phyloP scores from a whole-genome alignment of 305 asterid species.

The Galium porrigens region DNA sequence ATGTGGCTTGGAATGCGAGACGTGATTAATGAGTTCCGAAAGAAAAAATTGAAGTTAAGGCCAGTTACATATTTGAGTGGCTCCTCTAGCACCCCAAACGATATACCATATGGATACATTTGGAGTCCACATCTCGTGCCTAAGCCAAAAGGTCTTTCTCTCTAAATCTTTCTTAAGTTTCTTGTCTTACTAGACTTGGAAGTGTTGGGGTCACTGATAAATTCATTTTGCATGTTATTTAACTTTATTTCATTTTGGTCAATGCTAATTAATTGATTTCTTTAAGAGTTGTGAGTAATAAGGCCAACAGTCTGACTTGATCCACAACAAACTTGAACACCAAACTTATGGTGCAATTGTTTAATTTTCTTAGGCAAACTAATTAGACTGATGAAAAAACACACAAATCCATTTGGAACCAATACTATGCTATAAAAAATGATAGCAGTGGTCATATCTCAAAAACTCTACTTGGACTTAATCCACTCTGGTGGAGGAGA shows the following conservation, averaged over 20 bases:
- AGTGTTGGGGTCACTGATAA: not conserved
- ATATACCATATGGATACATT: constrained; percentile 63
- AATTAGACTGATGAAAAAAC: not conserved
- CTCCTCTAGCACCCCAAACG: constrained; percentile 34
- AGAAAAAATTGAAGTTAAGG: constrained; percentile 58
- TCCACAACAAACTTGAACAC: not conserved
- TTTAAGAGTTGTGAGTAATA: not conserved
- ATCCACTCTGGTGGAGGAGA: not conserved
- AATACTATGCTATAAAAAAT: not conserved
- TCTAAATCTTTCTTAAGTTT: not conserved
- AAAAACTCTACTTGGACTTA: not conserved
- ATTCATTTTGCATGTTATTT: not conserved
- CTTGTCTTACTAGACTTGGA: not conserved
- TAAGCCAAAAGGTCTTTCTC: constrained; percentile 62
- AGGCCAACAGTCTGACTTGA: not conserved
- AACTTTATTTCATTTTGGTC: not conserved
- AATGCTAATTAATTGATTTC: not conserved
- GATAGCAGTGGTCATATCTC: not conserved
- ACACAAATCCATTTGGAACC: not conserved
- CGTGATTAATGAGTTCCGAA: constrained; percentile 76
- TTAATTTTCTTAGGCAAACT: not conserved
- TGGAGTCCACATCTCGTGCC: constrained; percentile 97
- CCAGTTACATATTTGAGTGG: constrained; percentile 67
- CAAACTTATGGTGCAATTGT: not conserved
- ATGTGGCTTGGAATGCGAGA: constrained; percentile 90